These are phyloP conservation scores for Stephanodiscus triporus DNA, from an alignment of 108 stramenopile species.

Conservation along the genomic window DNA sequence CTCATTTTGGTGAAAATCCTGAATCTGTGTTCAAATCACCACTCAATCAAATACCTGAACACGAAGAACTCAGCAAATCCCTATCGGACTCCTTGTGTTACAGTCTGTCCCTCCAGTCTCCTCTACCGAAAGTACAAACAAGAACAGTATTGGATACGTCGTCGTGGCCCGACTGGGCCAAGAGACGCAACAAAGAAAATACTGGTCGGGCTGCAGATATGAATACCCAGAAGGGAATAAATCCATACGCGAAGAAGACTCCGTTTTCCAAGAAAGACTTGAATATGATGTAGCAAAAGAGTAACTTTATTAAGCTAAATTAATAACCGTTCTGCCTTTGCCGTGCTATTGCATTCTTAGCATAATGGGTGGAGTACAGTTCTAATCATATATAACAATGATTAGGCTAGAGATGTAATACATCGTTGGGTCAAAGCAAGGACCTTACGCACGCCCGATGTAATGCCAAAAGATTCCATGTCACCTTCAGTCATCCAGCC, in stretches of 20 bases:
- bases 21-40: constrained; percentile 6
- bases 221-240: not conserved
- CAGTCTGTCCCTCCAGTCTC: constrained; percentile 35
- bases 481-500: constrained; percentile 81
- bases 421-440: constrained; percentile 41
- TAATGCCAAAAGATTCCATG: constrained; percentile 77
- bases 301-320: not conserved
- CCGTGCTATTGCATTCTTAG: not conserved
- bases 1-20: not conserved
- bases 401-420: not conserved
- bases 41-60: constrained; percentile 8
- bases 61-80: constrained; percentile 1
- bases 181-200: constrained; percentile 6
- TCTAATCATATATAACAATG: not conserved
- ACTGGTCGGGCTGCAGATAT: not conserved
- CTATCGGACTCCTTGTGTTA: constrained; percentile 46
- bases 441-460: constrained; percentile 82
- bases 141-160: constrained; percentile 22
- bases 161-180: constrained; percentile 48
- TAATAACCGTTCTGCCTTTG: constrained; percentile 10
- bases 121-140: constrained; percentile 7
- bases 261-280: not conserved
- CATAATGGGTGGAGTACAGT: not conserved
- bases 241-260: constrained; percentile 15
- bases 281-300: no score